Evolutionary conservation across 176 grass and related monocot genomes (phyloP).

Genomic region (Aegilops umbellulata): DNA sequence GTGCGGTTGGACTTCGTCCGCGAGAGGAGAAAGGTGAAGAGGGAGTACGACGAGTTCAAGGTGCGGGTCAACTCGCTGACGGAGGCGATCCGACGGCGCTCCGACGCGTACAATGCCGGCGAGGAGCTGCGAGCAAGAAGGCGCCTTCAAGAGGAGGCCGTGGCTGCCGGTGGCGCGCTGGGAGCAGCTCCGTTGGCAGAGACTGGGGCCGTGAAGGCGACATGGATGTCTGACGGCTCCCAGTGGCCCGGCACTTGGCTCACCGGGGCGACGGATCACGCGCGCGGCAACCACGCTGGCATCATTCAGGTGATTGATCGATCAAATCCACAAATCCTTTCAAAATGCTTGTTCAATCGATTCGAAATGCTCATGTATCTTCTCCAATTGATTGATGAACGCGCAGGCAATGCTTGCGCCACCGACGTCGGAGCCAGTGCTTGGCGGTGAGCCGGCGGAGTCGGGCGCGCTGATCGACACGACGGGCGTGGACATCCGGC

Average conservation of each 20-base stretch:
- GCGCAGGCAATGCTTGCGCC: constrained; percentile 85
- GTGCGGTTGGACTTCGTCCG: constrained; percentile 76
- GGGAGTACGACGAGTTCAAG: constrained; percentile 97
- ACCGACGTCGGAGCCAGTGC: constrained; percentile 59
- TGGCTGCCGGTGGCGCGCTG: constrained; percentile 17
- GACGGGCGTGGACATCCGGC: constrained; percentile 66
- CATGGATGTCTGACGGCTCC: constrained; percentile 90
- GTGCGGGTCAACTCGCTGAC: constrained; percentile 69
- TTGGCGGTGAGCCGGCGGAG: constrained; percentile 50
- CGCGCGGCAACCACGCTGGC: constrained; percentile 81
- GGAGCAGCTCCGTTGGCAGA: neutral
- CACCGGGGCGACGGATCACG: constrained; percentile 42
- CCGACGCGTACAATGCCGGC: constrained; percentile 87
- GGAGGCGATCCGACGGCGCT: constrained; percentile 69
- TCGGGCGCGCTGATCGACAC: constrained; percentile 54
- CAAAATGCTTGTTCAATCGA: neutral
- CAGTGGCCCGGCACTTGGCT: constrained; percentile 87
- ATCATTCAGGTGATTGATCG: constrained; percentile 72
- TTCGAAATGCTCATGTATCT: neutral
- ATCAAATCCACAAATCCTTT: neutral
- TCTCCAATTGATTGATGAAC: neutral
- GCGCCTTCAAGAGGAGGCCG: constrained; percentile 45
- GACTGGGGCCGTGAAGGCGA: constrained; percentile 45
- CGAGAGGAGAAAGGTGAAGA: constrained; percentile 81
- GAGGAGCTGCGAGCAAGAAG: constrained; percentile 68